Evolutionary conservation across 2,329 filamentous ascomycete genomes (phyloP).

Genomic region (Ceratocystis variospora): DNA sequence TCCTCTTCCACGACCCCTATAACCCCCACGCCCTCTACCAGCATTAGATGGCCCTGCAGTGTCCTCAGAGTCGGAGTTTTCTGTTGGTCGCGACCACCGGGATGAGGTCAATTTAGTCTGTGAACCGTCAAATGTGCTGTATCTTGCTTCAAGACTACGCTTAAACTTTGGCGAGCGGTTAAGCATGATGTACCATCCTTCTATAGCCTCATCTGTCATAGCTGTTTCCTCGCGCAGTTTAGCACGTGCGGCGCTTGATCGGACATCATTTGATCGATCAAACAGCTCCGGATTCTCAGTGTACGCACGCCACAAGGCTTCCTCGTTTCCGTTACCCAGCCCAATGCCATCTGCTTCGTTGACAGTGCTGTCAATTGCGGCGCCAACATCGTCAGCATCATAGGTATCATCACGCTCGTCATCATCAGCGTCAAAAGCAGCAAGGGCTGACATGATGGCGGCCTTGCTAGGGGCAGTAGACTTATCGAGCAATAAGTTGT

Average conservation of each 20-base stretch:
- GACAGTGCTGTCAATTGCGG: slow-evolving; percentile 61
- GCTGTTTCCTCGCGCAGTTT: slow-evolving; percentile 61
- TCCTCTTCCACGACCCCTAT: slow-evolving; percentile 35
- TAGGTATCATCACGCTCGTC: slow-evolving; percentile 97
- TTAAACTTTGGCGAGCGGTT: slow-evolving; percentile 54
- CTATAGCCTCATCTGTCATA: slow-evolving; percentile 86
- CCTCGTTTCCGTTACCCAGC: slow-evolving; percentile 45
- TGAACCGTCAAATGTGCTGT: slow-evolving; percentile 48
- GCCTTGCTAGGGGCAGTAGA: slow-evolving; percentile 59
- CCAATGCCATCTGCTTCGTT: slow-evolving; percentile 35
- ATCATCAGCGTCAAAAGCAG: slow-evolving; percentile 82
- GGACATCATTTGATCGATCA: slow-evolving; percentile 54
- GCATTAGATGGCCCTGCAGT: slow-evolving; percentile 27
- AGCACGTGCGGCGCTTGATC: slow-evolving; percentile 39
- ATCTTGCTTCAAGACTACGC: slow-evolving; percentile 56
- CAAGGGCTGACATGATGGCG: slow-evolving; percentile 74
- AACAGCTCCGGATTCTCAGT: slow-evolving; percentile 53
- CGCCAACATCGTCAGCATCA: slow-evolving; percentile 80
- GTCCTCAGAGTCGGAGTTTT: slow-evolving; percentile 9
- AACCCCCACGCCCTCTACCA: slow-evolving; percentile 35
- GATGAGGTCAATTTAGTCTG: slow-evolving; percentile 54
- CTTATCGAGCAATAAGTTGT: slow-evolving; percentile 54
- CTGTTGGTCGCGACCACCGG: slow-evolving; percentile 36
- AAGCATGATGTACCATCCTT: slow-evolving; percentile 88
- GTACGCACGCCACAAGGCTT: slow-evolving; percentile 59